Percentiles rank a stretch among this genome's conserved stretches.
Conservation (phyloP, 768 basidiomycete species). For the Leucocoprinus sp. region DNA sequence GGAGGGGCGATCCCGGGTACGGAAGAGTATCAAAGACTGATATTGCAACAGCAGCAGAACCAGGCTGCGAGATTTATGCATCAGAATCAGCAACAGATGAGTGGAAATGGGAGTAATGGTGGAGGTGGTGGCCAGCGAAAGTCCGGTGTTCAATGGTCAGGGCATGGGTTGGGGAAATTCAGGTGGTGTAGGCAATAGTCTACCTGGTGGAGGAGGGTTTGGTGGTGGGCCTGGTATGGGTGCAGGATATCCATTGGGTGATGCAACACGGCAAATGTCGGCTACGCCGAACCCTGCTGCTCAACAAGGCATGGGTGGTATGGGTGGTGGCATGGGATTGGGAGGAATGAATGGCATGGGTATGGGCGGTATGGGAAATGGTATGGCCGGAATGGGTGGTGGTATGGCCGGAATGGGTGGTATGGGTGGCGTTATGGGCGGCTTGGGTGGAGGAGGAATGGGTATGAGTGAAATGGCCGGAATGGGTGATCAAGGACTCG, state of each 20-base stretch:
- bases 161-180: conserved; percentile 5
- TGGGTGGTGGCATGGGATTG: conserved; percentile 6
- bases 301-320: conserved; percentile 5
- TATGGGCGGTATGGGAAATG: conserved; percentile 10
- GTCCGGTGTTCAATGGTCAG: conserved; percentile 9
- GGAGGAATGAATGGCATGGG: conserved; percentile 9
- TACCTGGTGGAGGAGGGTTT: conserved; percentile 2
- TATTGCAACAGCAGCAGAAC: conserved; percentile 34
- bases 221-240: conserved; percentile 1
- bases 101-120: conserved; percentile 20
- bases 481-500: conserved; percentile 6
- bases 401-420: conserved; percentile 3
- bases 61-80: conserved; percentile 32
- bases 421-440: conserved; percentile 4
- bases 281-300: conserved; percentile 1
- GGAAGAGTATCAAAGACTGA: conserved; percentile 52
- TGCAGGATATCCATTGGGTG: conserved; percentile 1
- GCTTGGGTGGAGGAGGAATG: background rate
- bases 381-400: conserved; percentile 5
- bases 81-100: conserved; percentile 22
- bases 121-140: conserved; percentile 21
- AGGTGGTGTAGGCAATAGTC: background rate
- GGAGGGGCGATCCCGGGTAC: conserved; percentile 7
- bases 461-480: conserved; percentile 1
- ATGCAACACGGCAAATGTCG: conserved; percentile 7